Evolutionary conservation across 2,329 filamentous ascomycete genomes (phyloP), one percentile per base, ranked within the genome.

Genomic region (Keithomyces neogunnii): DNA sequence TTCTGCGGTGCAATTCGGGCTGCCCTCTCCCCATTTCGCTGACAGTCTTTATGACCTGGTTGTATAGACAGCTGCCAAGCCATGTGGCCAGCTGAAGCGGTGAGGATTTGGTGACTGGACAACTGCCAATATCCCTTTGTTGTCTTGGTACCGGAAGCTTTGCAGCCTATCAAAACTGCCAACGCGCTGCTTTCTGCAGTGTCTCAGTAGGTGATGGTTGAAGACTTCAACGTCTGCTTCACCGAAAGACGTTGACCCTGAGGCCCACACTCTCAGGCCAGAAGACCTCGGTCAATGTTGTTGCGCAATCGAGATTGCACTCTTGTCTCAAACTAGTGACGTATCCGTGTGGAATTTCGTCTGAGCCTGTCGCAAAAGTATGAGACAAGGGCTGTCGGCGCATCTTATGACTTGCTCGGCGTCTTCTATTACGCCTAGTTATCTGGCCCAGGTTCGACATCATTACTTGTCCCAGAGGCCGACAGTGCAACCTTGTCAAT

Each of bases 401-500:
- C 19, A 19, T 19, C 19, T 19, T 19, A 19, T 19, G 19, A 19
- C 19, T 19, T 19, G 19, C 19, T 19, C 19, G 19, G 19, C 19
- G 19, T 19, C 19, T 19, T 19, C 26, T 44, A 29, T 44, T 29
- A 30, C 40, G 26, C 28, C 26, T 29, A 29, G 45, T 35, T 29
- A 8, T 35, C 32, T 47, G 11, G 44, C 28, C 29, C 36, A 3
- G 36, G 2, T n/a, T 40, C 33, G 30, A 31, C 2, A 19, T 35
- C 30, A 6, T 42, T 29, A 35, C 42, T 13, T 38, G 49, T 4
- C 10, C n/a, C 30, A 35, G 48, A 19, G 13, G n/a, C 7, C 4
- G 49, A 47, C 19, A 51, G 19, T 6, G n/a, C 33, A 11, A 51
- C 31, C 10, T 47, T 51, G 33, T 47, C 40, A 30, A 51, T 33